Evolutionary conservation across 2,329 filamentous ascomycete species (phyloP).

Genomic region (Xylariaceae sp.): DNA sequence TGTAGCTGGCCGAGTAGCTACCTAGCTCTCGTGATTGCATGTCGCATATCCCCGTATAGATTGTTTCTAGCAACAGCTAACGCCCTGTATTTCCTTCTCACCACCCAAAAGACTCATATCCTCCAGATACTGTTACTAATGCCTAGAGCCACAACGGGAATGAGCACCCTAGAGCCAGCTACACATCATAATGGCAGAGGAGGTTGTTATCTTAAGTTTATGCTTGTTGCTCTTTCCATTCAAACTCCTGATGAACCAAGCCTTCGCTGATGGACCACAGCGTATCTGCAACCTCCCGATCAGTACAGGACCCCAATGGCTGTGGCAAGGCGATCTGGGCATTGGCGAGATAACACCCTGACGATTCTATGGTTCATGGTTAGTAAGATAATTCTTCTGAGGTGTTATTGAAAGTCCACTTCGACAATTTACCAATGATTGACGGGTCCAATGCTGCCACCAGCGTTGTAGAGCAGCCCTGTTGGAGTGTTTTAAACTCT

Average conservation of each 20-base stretch:
- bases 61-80: too few species aligned
- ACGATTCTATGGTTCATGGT: background rate
- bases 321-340: background rate
- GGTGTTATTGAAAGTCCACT: background rate
- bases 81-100: too few species aligned
- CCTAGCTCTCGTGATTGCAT: too few species aligned
- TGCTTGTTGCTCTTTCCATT: too few species aligned
- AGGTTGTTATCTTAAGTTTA: too few species aligned
- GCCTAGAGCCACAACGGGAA: too few species aligned
- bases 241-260: constrained; percentile 4
- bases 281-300: background rate
- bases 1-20: too few species aligned
- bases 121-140: too few species aligned
- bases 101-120: too few species aligned
- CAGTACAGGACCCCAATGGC: background rate
- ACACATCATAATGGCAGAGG: too few species aligned
- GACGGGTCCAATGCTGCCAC: constrained; percentile 9
- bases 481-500: constrained; percentile 10
- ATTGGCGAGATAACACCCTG: constrained; percentile 3
- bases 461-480: constrained; percentile 6
- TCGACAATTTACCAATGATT: constrained; percentile 2
- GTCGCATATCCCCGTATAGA: too few species aligned
- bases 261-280: background rate
- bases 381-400: background rate
- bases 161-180: too few species aligned